phyloP scores from a whole-genome alignment of 2,329 filamentous ascomycete species.

The Verticillium isaacii region DNA sequence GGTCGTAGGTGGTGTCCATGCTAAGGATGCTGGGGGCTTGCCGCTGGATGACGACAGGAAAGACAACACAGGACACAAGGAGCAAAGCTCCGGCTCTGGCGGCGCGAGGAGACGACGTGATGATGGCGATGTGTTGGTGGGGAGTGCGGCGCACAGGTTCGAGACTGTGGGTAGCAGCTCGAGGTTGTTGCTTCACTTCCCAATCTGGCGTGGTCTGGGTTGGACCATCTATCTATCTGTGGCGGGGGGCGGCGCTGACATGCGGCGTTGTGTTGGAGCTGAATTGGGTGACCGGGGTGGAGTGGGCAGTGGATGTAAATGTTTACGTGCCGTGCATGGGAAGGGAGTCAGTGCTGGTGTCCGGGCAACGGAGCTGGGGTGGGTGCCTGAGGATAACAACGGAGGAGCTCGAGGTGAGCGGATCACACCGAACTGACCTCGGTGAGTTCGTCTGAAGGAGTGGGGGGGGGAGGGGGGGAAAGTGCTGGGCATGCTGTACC shows the following conservation, averaged over 20 bases:
- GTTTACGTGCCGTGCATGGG: background rate
- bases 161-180: background rate
- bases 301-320: background rate
- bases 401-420: background rate
- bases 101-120: conserved; percentile 20
- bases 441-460: background rate
- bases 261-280: background rate
- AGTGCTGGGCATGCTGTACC: no score
- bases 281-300: background rate
- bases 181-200: conserved; percentile 12
- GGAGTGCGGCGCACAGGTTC: conserved; percentile 2
- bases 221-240: background rate
- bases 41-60: conserved; percentile 8
- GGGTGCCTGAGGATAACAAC: background rate
- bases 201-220: conserved; percentile 6
- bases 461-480: background rate
- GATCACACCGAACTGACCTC: background rate
- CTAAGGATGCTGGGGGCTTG: conserved; percentile 19
- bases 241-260: background rate
- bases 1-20: conserved; percentile 28
- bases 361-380: background rate
- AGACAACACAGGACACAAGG: conserved; percentile 23
- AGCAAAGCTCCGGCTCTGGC: conserved; percentile 29
- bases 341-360: background rate
- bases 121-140: conserved; percentile 11